Conservation (phyloP, 441 rosid genomes). For the Mallotus repandus region DNA sequence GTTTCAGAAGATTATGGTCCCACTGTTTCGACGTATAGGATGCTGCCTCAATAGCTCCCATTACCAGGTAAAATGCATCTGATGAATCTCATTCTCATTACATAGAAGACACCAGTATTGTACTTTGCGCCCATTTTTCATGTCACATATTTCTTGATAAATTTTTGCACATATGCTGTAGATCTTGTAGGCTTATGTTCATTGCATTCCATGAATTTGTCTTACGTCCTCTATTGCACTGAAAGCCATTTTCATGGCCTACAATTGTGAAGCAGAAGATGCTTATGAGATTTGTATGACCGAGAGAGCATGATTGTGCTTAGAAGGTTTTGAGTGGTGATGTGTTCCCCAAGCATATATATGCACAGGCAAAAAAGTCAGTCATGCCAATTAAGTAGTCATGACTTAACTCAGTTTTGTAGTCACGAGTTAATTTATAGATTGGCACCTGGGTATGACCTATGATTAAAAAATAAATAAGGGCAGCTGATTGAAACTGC, state of each 20-base stretch:
- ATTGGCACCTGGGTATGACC: neutral
- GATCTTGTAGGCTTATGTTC: neutral
- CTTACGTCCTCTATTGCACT: neutral
- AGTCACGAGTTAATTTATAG: neutral
- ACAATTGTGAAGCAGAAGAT: neutral
- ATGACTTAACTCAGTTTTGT: neutral
- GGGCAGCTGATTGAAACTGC: neutral
- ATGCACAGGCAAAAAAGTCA: neutral
- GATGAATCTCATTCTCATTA: neutral
- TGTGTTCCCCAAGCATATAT: neutral
- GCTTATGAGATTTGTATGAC: conserved; percentile 8
- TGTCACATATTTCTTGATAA: neutral
- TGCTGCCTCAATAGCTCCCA: conserved; percentile 66
- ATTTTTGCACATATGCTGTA: neutral
- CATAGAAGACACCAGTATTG: neutral
- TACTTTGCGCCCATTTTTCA: neutral
- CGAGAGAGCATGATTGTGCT: neutral
- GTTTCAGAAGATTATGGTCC: conserved; percentile 62
- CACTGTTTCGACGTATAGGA: conserved; percentile 63
- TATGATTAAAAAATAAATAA: neutral
- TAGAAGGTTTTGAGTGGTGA: neutral
- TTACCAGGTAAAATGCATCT: conserved; percentile 51
- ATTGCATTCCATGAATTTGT: neutral
- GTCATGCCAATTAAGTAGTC: neutral
- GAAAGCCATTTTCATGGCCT: neutral